These are phyloP conservation scores for Cymodocea nodosa DNA, from an alignment of 116 monocot species.

Conservation along the genomic window DNA sequence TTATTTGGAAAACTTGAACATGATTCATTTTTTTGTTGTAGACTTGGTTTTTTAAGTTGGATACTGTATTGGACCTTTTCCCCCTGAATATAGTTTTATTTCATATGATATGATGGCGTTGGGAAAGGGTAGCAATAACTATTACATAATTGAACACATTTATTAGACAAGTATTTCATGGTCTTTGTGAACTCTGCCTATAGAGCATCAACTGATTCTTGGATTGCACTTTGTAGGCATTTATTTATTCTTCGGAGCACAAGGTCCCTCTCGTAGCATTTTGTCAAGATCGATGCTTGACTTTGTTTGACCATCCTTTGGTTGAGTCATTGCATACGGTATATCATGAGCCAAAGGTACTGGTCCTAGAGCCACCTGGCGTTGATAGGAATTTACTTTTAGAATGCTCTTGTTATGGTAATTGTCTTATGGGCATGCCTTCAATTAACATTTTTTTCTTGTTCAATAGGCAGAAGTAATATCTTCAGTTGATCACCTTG, in stretches of 20 bases:
- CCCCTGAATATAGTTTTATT: not conserved
- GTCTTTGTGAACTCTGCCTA: not conserved
- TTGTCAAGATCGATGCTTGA: constrained; percentile 61
- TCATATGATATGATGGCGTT: not conserved
- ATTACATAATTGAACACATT: no score
- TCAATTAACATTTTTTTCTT: not conserved
- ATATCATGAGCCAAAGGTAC: constrained; percentile 89
- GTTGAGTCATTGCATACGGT: constrained; percentile 66
- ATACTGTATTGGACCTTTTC: not conserved
- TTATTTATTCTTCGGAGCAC: constrained; percentile 73
- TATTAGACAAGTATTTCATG: not conserved
- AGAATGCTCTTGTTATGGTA: not conserved
- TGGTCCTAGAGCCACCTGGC: not conserved
- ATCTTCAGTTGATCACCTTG: constrained; percentile 66
- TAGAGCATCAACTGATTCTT: not conserved
- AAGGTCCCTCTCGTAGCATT: constrained; percentile 81
- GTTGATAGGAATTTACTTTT: not conserved
- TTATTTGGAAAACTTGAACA: not conserved
- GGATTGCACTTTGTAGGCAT: constrained; percentile 39
- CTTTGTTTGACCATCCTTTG: constrained; percentile 72
- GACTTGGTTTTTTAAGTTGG: no score
- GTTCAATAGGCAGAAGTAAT: constrained; percentile 67
- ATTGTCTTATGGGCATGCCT: not conserved
- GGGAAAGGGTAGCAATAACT: not conserved
- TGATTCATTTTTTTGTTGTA: not conserved